Evolutionary conservation across 352 stramenopile genomes (phyloP), one percentile per base, ranked within the genome.

Genomic region (Poterioochromonas sp.): DNA sequence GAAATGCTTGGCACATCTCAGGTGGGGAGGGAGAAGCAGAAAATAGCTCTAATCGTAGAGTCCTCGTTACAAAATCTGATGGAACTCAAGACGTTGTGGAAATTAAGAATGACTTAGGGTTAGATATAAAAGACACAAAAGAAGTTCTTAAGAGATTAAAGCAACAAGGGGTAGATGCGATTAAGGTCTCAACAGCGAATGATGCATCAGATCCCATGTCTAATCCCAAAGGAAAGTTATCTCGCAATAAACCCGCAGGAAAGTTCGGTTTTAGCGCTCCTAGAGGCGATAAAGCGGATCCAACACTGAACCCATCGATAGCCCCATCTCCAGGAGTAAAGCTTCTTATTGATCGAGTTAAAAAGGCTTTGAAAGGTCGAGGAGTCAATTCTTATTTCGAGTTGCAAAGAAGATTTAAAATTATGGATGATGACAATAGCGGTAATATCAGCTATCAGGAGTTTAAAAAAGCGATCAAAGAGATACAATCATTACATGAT

Each of bases 401-500:
- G 0, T 82, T 94, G 41, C 90, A 84, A 47, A 86, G 89, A 40
- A 85, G 86, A 71, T 90, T 93, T 54, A 85, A 85, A 1, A 83
- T 86, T 37, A 87, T 90, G 77, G 87, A 92, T 79, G 83, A 88
- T 71, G 86, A 91, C 71, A 83, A 85, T 44, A 92, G 89, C 76
- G 85, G 86, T 0, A 84, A 81, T 26, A 77, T 93, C 26, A 90
- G 88, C 78, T 64, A 89, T 5, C 58, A 73, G 68, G 89, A 94
- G 73, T 91, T 93, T 62, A 85, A 83, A 22, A 85, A 86, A 62
- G 86, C 86, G 20, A 84, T 92, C 65, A 76, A 76, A 29, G 87
- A 88, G 20, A 86, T 87, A 26, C 82, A 86, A 20, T n/a, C n/a
- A n/a, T n/a, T n/a, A n/a, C 79, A 92, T 47, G 80, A n/a, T n/a